Base-by-base conservation (phyloP, 2,329 filamentous ascomycete species). In the Mycocentrospora acerina region DNA sequence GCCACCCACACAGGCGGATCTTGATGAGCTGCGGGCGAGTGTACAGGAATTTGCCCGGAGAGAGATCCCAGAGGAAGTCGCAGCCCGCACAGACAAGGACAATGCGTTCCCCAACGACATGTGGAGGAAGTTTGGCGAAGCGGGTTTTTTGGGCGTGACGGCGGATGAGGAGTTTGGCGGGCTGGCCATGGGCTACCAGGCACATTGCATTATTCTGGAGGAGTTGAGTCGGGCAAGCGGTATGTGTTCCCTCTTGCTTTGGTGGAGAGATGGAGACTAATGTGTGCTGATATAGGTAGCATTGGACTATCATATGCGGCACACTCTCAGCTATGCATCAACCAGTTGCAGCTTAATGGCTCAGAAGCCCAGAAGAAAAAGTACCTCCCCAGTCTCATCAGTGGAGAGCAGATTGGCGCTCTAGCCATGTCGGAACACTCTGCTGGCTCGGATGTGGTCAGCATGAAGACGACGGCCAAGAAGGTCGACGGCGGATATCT, bases 391-490 rank as follows among this genome's bases (percentile, higher is more conserved):
- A 86, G 80, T 0, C 71, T 98, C 29, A 83, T 96, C 45, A 82
- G 85, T 0, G 91, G 91, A 7, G 82, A 85, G 26, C 84, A 81
- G 44, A 77, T 98, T 33, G 93, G 91, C 32, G 91, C 88, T 1
- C 74, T 98, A 60, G 91, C 91, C 38, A 98, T 98, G 93, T 90
- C 85, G 17, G 91, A 98, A 70, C 86, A 90, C 47, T 88, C 86
- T 6, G 85, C 91, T 1, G 91, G 91, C 11, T 90, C 85, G 53
- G 91, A 98, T 70, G 91, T 98, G 3, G 90, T 98, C 18, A 88
- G 86, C 69, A 97, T 97, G 91, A 88, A 90, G 66, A 94, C 85
- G 29, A 85, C 81, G 3, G 91, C 90, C 0, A 86, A 81, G 64
- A 76, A 80, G 48, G 86, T 88, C 9, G 86, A 93, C 57, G 90